Base-by-base conservation (phyloP, 306 rosid genomes). In the Clitoria ternatea region DNA sequence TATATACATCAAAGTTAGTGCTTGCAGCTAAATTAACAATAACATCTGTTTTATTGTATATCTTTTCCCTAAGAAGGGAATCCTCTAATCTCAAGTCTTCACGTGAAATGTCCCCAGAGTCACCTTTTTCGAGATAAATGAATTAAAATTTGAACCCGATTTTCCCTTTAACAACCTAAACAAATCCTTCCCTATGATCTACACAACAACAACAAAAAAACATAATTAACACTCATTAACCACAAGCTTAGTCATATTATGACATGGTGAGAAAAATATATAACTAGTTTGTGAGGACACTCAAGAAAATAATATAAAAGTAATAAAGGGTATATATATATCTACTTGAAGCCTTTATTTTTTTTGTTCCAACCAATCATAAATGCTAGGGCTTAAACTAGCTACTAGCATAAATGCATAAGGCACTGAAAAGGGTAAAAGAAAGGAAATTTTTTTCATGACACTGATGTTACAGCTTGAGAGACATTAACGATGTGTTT, bases 21-120 rank as follows among this genome's bases (percentile, higher is more conserved):
- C 86, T 91, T 23, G 97, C 97, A 55, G 97, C 98, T 27, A 94
- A 69, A 64, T 94, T 89, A 27, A 91, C 47, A 35, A 94, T 84
- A 45, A 80, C 84, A 74, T 94, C 89, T 0, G 90, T 64, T 59
- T 86, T 72, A 60, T 63, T 66, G 48, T 64, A 24, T 69, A 94
- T 83, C 61, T 94, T 86, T 42, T 91, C 82, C 64, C 70, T 74
- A 44, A 90, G 45, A 62, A 45, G 57, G 5, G 84, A 75, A 62
- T 87, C 90, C 17, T 84, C 78, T 67, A 91, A 27, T n/a, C 93
- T 94, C 87, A 94, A 66, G 52, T 81, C 80, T 61, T 82, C 86
- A 0, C 3, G 35, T 36, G 90, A 79, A 14, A 91, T 84, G 69
- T 94, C 98, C 1, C 97, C 96, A 0, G 37, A 6, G 44, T 70